A percentile compares a stretch with the other conserved stretches of the same genome.
phyloP scores from a whole-genome alignment of 192 early-diverging fungal genomes.

The Mortierella antarctica region DNA sequence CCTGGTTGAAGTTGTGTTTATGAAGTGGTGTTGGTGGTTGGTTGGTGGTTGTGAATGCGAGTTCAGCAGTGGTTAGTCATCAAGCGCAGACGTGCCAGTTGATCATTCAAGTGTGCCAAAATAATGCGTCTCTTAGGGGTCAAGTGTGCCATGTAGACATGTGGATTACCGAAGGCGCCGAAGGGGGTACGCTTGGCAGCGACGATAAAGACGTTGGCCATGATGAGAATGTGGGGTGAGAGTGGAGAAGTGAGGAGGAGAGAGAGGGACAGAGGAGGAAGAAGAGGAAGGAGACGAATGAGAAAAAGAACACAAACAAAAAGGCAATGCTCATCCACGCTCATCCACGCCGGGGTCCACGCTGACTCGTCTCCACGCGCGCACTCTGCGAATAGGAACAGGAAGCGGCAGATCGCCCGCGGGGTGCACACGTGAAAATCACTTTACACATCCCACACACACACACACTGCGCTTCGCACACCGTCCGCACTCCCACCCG shows the following conservation, averaged over 20 bases:
- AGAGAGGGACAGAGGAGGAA: not conserved
- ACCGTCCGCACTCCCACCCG: no score
- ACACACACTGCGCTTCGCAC: no score
- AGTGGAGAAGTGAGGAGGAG: constrained; percentile 1
- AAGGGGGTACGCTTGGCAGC: constrained; percentile 89
- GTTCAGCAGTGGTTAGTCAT: constrained; percentile 21
- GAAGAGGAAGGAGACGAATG: constrained; percentile 6
- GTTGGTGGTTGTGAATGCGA: not conserved
- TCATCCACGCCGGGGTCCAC: constrained; percentile 6
- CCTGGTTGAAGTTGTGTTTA: constrained; percentile 13
- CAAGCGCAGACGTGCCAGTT: not conserved
- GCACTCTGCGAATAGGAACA: constrained; percentile 10
- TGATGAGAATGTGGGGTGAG: constrained; percentile 22
- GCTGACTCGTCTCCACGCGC: constrained; percentile 4
- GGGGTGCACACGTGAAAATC: constrained; percentile 3
- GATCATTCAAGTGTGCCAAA: no score
- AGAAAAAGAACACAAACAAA: constrained; percentile 10
- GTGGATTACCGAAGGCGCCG: constrained; percentile 83
- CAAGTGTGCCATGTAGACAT: not conserved
- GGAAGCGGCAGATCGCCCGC: constrained; percentile 2
- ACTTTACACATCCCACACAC: no score
- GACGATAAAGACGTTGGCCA: constrained; percentile 79
- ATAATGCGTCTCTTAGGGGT: no score
- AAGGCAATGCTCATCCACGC: not conserved
- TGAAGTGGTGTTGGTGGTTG: constrained; percentile 1